A percentile compares a stretch with the other conserved stretches of the same genome.
phyloP scores from a whole-genome alignment of 116 monocot species.

The Iris pallida region DNA sequence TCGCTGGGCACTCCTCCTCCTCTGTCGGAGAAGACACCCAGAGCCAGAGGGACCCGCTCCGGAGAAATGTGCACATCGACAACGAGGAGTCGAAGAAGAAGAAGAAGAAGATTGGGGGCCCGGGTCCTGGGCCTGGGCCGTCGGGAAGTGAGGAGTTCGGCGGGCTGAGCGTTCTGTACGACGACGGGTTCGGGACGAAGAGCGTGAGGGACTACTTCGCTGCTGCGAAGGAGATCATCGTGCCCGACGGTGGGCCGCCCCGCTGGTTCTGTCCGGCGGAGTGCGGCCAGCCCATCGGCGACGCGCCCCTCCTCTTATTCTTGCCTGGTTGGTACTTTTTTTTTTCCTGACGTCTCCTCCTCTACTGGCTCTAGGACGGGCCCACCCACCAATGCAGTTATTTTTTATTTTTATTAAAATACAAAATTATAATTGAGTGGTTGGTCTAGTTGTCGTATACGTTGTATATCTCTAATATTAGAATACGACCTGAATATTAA shows the following conservation, averaged over 20 bases:
- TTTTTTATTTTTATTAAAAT: too few relatives aligned
- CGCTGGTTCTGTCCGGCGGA: conserved; percentile 60
- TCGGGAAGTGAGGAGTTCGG: neutral
- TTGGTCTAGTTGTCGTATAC: too few relatives aligned
- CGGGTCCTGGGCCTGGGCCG: neutral
- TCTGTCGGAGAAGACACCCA: too few relatives aligned
- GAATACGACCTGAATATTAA: too few relatives aligned
- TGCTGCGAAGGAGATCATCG: conserved; percentile 27
- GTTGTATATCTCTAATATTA: too few relatives aligned
- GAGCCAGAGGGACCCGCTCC: too few relatives aligned
- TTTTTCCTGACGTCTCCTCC: neutral
- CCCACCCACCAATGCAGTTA: too few relatives aligned
- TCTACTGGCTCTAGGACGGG: too few relatives aligned
- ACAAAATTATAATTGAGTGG: too few relatives aligned
- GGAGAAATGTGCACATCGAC: too few relatives aligned
- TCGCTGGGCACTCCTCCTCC: too few relatives aligned
- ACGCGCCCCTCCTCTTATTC: conserved; percentile 51
- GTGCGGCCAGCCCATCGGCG: conserved; percentile 25
- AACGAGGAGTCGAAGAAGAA: too few relatives aligned
- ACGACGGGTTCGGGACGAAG: conserved; percentile 38
- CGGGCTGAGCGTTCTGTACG: conserved; percentile 37
- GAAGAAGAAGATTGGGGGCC: neutral
- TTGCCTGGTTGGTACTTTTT: conserved; percentile 37
- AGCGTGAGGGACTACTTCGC: conserved; percentile 50
- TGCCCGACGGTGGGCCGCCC: conserved; percentile 44